Percentiles rank a stretch among this genome's conserved stretches.
Conservation (phyloP, 441 rosid species). For the Pelargonium cotyledonis region DNA sequence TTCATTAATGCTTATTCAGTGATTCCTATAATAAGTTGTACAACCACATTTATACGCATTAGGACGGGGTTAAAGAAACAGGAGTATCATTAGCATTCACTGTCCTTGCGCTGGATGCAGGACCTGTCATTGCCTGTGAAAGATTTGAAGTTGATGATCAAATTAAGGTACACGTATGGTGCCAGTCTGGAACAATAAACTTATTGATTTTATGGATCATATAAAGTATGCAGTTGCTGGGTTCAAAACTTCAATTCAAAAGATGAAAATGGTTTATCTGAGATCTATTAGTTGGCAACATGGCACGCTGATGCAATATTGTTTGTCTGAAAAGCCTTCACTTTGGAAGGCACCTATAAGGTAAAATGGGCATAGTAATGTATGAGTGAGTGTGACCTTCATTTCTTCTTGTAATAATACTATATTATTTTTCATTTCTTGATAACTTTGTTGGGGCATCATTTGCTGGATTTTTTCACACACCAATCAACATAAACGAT, state of each 20-base stretch:
- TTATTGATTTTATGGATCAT: background rate
- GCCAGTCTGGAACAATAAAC: background rate
- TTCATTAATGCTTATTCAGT: slow-evolving; percentile 16
- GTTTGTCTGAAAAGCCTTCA: background rate
- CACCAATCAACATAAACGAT: too few relatives aligned
- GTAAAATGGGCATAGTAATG: too few relatives aligned
- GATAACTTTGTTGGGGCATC: background rate
- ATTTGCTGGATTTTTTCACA: background rate
- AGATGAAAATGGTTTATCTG: background rate
- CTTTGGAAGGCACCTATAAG: too few relatives aligned
- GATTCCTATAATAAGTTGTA: slow-evolving; percentile 8
- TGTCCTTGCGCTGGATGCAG: slow-evolving; percentile 79
- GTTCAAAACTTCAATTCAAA: background rate
- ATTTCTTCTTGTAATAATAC: too few relatives aligned
- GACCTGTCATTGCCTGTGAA: slow-evolving; percentile 69
- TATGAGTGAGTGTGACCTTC: too few relatives aligned
- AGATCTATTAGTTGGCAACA: background rate
- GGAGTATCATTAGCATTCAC: slow-evolving; percentile 92
- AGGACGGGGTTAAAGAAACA: slow-evolving; percentile 85
- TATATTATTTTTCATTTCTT: background rate
- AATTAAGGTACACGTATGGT: slow-evolving; percentile 50
- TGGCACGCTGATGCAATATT: background rate
- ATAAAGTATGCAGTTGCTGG: background rate
- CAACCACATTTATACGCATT: slow-evolving; percentile 25
- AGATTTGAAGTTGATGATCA: slow-evolving; percentile 59